Evolutionary conservation across 2,329 filamentous ascomycete species (phyloP).

Genomic region (Metarhizium sp.): DNA sequence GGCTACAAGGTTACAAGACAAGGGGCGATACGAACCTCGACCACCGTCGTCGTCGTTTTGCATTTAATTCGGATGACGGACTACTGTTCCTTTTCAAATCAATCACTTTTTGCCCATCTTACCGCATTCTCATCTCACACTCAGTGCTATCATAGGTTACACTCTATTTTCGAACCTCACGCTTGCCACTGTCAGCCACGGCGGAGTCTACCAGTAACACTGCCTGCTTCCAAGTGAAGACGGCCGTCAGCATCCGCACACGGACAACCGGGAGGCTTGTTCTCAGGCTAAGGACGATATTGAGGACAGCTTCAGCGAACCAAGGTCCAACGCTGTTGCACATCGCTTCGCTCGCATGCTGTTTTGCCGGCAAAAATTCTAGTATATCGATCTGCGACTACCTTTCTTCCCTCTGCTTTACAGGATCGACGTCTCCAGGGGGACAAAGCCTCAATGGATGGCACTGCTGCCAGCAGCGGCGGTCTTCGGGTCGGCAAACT

Average conservation of each 20-base stretch:
- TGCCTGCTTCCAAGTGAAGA: background rate
- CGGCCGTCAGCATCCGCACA: too few species aligned
- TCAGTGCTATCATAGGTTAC: background rate
- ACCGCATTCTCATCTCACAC: background rate
- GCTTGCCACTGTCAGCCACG: background rate
- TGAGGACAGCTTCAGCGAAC: background rate
- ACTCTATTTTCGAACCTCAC: background rate
- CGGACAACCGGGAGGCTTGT: background rate
- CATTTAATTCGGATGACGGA: background rate
- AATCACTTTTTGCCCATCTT: background rate
- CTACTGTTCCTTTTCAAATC: background rate
- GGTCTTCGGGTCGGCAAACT: slow-evolving; percentile 33
- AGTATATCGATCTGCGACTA: background rate
- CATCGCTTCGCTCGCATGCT: background rate
- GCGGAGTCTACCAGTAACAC: too few species aligned
- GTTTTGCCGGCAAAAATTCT: background rate
- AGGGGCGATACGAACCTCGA: background rate
- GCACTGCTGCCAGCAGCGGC: slow-evolving; percentile 12
- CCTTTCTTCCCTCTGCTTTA: background rate
- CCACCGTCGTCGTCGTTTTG: background rate
- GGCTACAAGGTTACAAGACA: background rate
- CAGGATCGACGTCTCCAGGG: background rate
- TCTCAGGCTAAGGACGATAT: background rate
- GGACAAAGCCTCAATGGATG: slow-evolving; percentile 7
- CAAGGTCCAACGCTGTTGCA: background rate